Percentiles rank a stretch among this genome's conserved stretches.
These are phyloP conservation scores for Kwoniella sp. DNA, from an alignment of 768 basidiomycete genomes.

Conservation along the genomic window DNA sequence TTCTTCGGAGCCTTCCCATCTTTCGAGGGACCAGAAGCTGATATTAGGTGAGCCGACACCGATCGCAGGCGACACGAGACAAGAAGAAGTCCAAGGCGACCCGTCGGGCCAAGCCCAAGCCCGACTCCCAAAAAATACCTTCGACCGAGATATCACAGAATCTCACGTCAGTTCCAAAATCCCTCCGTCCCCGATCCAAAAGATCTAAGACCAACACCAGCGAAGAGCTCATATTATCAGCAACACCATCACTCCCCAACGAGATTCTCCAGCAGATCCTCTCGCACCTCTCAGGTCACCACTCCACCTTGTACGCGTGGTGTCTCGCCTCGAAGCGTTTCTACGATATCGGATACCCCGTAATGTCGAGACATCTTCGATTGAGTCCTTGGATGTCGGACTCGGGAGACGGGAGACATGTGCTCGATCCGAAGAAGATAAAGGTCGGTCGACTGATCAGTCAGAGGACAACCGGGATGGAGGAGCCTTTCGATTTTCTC, in stretches of 20 bases:
- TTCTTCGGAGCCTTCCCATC: no score
- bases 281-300: not conserved
- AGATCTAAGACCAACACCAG: not conserved
- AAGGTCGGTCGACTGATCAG: not conserved
- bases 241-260: not conserved
- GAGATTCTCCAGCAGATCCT: slow-evolving; percentile 2
- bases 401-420: not conserved
- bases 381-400: slow-evolving; percentile 1
- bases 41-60: no score
- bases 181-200: not conserved
- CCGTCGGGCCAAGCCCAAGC: no score
- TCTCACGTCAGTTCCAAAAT: not conserved
- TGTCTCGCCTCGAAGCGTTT: not conserved
- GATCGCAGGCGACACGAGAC: no score
- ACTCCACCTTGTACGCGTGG: not conserved
- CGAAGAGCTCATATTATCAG: no score
- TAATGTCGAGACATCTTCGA: not conserved
- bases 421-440: not conserved
- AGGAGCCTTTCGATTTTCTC: no score
- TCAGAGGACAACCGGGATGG: no score
- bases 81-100: no score
- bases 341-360: slow-evolving; percentile 3
- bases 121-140: no score
- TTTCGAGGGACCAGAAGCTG: no score
- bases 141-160: no score